These are phyloP conservation scores for Camelina neglecta DNA, from an alignment of 345 rosid species.

Conservation along the genomic window DNA sequence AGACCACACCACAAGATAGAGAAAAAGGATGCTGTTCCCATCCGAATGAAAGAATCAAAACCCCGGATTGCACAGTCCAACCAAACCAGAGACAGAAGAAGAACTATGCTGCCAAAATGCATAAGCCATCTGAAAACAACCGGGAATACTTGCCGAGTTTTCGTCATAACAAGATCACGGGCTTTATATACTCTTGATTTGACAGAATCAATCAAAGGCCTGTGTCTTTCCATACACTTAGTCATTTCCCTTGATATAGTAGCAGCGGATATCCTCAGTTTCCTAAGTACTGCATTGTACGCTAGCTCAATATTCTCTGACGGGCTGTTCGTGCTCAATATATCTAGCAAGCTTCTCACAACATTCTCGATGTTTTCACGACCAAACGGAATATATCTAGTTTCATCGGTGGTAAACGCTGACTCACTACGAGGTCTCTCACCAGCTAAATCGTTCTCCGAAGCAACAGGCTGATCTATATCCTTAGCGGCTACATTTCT, in stretches of 20 bases:
- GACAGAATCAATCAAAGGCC: constrained; percentile 53
- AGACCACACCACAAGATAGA: constrained; percentile 90
- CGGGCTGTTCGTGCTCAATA: constrained; percentile 54
- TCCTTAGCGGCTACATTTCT: constrained; percentile 43
- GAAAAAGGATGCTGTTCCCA: constrained; percentile 88
- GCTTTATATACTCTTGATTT: constrained; percentile 48
- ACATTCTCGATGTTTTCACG: constrained; percentile 45
- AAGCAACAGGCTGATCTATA: constrained; percentile 46
- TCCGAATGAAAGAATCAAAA: constrained; percentile 77
- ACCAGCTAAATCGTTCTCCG: constrained; percentile 44
- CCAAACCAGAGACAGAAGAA: constrained; percentile 80
- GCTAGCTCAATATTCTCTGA: constrained; percentile 52
- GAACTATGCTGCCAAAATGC: constrained; percentile 68
- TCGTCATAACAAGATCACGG: constrained; percentile 54
- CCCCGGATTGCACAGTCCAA: constrained; percentile 90
- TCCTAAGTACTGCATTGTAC: constrained; percentile 53
- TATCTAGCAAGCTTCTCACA: constrained; percentile 50
- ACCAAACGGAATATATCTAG: constrained; percentile 46
- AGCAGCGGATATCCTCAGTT: constrained; percentile 50
- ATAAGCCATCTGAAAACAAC: constrained; percentile 68
- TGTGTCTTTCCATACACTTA: constrained; percentile 67
- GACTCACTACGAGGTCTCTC: constrained; percentile 45
- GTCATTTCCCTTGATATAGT: constrained; percentile 49
- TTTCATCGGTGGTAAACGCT: constrained; percentile 43
- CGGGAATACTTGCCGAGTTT: constrained; percentile 62